Evolutionary conservation across 371 early-diverging fungal genomes (phyloP).

Genomic region (Mucor velutinosus): DNA sequence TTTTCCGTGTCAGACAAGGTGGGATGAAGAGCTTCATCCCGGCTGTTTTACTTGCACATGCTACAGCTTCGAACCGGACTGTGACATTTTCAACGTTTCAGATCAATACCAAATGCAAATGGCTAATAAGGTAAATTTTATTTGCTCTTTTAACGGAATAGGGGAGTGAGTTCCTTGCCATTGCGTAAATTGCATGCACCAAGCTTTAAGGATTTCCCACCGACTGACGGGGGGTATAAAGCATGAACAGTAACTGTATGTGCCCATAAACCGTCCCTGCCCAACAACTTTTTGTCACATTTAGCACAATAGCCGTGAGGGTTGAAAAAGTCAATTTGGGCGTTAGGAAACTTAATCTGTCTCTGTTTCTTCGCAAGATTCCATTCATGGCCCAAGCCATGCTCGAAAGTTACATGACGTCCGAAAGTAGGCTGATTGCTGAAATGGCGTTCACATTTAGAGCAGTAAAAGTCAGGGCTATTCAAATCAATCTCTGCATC

Average conservation of each 20-base stretch:
- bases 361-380: too few species aligned
- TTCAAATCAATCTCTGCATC: neutral
- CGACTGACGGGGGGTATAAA: neutral
- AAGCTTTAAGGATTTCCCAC: too few species aligned
- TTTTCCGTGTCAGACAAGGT: neutral
- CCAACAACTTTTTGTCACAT: neutral
- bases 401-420: neutral
- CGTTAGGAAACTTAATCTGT: neutral
- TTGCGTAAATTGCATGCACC: too few species aligned
- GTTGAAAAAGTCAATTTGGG: neutral
- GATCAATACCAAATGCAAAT: too few species aligned
- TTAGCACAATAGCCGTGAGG: neutral
- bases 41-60: too few species aligned
- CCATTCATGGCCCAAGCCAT: neutral
- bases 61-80: too few species aligned
- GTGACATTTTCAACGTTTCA: too few species aligned
- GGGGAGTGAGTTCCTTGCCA: too few species aligned
- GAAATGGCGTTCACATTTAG: neutral
- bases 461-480: neutral
- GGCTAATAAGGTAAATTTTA: too few species aligned
- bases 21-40: too few species aligned
- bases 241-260: neutral
- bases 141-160: too few species aligned
- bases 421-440: neutral
- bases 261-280: neutral